These are phyloP conservation scores for Calonectria multiphialidica DNA, from an alignment of 2,329 filamentous ascomycete genomes.

Conservation along the genomic window DNA sequence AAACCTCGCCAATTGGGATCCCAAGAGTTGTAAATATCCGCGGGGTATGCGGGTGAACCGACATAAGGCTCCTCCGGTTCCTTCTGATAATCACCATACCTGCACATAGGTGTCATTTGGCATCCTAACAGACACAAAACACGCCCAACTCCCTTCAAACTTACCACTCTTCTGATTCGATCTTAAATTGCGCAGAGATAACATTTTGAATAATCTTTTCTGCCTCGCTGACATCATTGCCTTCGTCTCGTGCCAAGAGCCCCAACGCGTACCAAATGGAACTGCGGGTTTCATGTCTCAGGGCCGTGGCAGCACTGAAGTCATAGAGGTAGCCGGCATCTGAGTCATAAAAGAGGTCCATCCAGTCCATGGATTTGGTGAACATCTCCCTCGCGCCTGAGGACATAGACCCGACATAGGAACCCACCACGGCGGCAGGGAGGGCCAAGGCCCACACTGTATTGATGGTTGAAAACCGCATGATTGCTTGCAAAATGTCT, in stretches of 20 bases:
- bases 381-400: slow-evolving; percentile 29
- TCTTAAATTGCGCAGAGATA: slow-evolving; percentile 64
- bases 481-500: not conserved
- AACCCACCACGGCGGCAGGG: not conserved
- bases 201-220: slow-evolving; percentile 66
- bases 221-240: slow-evolving; percentile 62
- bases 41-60: slow-evolving; percentile 62
- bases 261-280: slow-evolving; percentile 72
- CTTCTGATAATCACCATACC: slow-evolving; percentile 60
- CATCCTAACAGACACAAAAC: not conserved
- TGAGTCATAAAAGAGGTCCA: slow-evolving; percentile 67
- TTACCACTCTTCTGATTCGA: slow-evolving; percentile 66
- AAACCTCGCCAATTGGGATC: slow-evolving; percentile 76
- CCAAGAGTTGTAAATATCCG: slow-evolving; percentile 68
- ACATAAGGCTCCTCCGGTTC: slow-evolving; percentile 70
- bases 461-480: not conserved
- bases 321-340: slow-evolving; percentile 66
- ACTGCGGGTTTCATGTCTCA: slow-evolving; percentile 68
- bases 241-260: slow-evolving; percentile 66
- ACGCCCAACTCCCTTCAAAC: slow-evolving; percentile 20
- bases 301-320: slow-evolving; percentile 56
- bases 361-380: slow-evolving; percentile 49
- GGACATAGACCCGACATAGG: slow-evolving; percentile 17
- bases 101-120: not conserved
- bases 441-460: not conserved